phyloP scores from a whole-genome alignment of 2,329 filamentous ascomycete genomes.

The Alternaria sp. region DNA sequence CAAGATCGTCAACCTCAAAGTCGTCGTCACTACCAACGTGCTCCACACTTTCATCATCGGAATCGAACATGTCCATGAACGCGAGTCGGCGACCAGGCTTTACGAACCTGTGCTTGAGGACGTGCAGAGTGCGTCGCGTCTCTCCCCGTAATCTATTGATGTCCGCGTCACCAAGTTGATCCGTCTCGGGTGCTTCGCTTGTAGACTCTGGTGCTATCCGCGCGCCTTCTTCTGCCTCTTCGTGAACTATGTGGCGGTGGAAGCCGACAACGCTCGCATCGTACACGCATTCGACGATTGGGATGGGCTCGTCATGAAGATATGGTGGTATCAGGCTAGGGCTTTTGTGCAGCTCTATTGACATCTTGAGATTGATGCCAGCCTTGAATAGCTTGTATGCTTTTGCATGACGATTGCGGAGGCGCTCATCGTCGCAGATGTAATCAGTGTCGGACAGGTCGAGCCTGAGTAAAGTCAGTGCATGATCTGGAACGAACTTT shows the following conservation, averaged over 20 bases:
- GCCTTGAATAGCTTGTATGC: slow-evolving; percentile 37
- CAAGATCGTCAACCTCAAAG: slow-evolving; percentile 10
- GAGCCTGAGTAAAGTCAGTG: slow-evolving; percentile 12
- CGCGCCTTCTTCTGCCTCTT: neutral
- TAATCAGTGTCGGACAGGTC: slow-evolving; percentile 22
- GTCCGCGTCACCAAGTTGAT: slow-evolving; percentile 30
- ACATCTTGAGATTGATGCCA: slow-evolving; percentile 40
- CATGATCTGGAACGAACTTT: neutral
- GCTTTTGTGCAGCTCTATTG: slow-evolving; percentile 35
- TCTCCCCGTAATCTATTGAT: slow-evolving; percentile 24
- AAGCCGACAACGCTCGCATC: slow-evolving; percentile 58
- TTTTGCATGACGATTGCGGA: slow-evolving; percentile 39
- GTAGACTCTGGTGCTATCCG: neutral
- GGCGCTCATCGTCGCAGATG: slow-evolving; percentile 35
- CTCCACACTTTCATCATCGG: slow-evolving; percentile 1
- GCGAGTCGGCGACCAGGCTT: neutral
- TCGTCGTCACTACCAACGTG: slow-evolving; percentile 1
- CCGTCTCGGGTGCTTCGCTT: slow-evolving; percentile 31
- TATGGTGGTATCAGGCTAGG: slow-evolving; percentile 43
- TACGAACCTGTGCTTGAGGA: slow-evolving; percentile 22
- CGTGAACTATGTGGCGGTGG: slow-evolving; percentile 24
- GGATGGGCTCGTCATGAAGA: slow-evolving; percentile 39
- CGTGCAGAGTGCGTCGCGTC: slow-evolving; percentile 16
- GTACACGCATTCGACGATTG: slow-evolving; percentile 38
- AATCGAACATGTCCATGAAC: slow-evolving; percentile 8